Percentiles rank a stretch among this genome's conserved stretches.
phyloP scores from a whole-genome alignment of 169 alveolate genomes.

The Plasmodium yoelii region DNA sequence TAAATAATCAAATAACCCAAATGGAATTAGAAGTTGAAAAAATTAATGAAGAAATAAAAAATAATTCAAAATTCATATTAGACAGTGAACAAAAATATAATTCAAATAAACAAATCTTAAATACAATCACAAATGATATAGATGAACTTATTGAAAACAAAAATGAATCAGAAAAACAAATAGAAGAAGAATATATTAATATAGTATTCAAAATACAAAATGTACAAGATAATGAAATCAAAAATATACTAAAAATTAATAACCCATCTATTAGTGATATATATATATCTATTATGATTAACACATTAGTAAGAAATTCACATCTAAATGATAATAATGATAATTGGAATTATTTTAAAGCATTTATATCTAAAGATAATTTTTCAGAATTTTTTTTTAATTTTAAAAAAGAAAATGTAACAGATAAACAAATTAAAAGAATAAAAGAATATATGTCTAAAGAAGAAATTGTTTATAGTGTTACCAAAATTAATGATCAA shows the following conservation, averaged over 20 bases:
- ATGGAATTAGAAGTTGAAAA: conserved; percentile 10
- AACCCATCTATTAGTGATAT: conserved; percentile 32
- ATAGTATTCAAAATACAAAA: conserved; percentile 71
- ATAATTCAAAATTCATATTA: conserved; percentile 10
- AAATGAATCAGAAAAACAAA: conserved; percentile 65
- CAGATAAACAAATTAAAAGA: conserved; percentile 58
- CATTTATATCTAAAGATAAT: conserved; percentile 50
- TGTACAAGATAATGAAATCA: conserved; percentile 64
- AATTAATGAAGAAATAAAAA: conserved; percentile 25
- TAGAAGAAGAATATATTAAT: conserved; percentile 62
- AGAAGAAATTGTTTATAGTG: conserved; percentile 21
- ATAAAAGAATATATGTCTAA: conserved; percentile 43
- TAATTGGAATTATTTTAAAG: conserved; percentile 76
- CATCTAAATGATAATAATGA: conserved; percentile 56
- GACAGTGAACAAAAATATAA: conserved; percentile 34
- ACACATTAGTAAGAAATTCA: conserved; percentile 39
- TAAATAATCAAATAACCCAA: conserved; percentile 8
- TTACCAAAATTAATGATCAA: conserved; percentile 21
- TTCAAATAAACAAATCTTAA: conserved; percentile 33
- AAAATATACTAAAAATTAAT: conserved; percentile 58
- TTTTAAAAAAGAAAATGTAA: conserved; percentile 68
- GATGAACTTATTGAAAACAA: conserved; percentile 69
- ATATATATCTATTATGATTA: conserved; percentile 47
- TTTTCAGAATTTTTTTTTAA: conserved; percentile 58
- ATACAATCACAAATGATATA: conserved; percentile 29